Base-by-base conservation (phyloP, 148 eudicot species). In the Rhododendron henanense region DNA sequence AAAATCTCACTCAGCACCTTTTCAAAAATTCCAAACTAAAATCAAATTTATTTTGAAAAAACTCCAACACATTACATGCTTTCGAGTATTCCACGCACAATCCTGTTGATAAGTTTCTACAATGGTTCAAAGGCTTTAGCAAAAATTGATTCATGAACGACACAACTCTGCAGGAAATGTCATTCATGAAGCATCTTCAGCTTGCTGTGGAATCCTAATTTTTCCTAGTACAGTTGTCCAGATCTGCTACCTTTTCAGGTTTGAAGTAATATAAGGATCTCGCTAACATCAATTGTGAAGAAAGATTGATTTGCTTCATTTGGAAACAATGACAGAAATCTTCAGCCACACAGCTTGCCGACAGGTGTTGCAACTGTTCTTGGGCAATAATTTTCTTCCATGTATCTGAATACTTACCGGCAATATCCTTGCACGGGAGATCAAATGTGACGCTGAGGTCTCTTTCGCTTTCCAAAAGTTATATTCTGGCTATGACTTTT, bases 351-450 rank as follows among this genome's bases (percentile, higher is more conserved):
- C 96, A n/a, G 92, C 94, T 71, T 91, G 87, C 90, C 88, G 95
- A 85, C 98, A 93, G 86, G 87, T 96, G 85, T 85, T 85, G n/a
- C 94, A 94, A 83, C 85, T 96, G 92, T 89, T 95, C 71, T 76
- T 90, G 50, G 50, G 93, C 97, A 75, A 83, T 92, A 81, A 77
- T 89, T 85, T 95, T 95, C 91, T 96, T 96, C 87, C 95, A 93
- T 80, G 47, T 75, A 75, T 96, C 99, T 0, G 98, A 96, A 91
- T 96, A 89, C 82, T 16, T 92, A 83, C 90, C 95, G 53, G 99
- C 99, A 83, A 19, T 91, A 47, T 14, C 78, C 33, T 79, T 94
- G 81, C 99, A 96, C 78, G 98, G 98, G 82, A 94, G 89, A 85
- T 85, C 89, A 85, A 94, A 92, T 71, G 98, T 95, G 84, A 89